A percentile compares a stretch with the other conserved stretches of the same genome.
Evolutionary conservation across 352 stramenopile genomes (phyloP).

Genomic region (Phytophthora tubulina): DNA sequence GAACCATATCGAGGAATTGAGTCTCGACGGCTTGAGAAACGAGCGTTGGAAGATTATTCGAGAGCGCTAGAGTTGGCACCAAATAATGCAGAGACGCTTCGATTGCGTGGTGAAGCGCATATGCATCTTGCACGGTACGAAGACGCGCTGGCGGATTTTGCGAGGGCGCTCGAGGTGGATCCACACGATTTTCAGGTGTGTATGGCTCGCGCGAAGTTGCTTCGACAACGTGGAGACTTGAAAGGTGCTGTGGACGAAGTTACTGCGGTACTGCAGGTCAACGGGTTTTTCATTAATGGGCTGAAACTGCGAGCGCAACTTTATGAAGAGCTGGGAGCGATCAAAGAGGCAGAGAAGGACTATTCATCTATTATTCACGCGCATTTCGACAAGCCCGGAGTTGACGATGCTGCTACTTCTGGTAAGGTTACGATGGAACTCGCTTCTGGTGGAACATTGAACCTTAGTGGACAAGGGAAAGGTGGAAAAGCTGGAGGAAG

Average conservation of each 20-base stretch:
- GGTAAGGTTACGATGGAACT: constrained; percentile 45
- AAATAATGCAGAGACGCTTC: constrained; percentile 53
- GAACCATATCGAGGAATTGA: constrained; percentile 45
- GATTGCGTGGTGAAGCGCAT: constrained; percentile 57
- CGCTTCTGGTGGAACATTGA: constrained; percentile 36
- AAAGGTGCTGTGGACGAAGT: constrained; percentile 61
- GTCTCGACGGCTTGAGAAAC: constrained; percentile 52
- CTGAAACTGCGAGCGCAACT: constrained; percentile 70
- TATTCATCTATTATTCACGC: constrained; percentile 80
- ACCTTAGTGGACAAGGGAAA: constrained; percentile 26
- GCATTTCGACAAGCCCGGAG: constrained; percentile 56
- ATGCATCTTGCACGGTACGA: constrained; percentile 60
- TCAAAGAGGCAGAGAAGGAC: constrained; percentile 57
- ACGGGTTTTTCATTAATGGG: constrained; percentile 80
- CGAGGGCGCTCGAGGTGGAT: constrained; percentile 52
- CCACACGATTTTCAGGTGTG: constrained; percentile 65
- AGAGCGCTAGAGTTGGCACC: constrained; percentile 58
- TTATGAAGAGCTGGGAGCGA: constrained; percentile 52
- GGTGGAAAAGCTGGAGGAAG: constrained; percentile 24
- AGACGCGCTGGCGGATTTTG: constrained; percentile 67
- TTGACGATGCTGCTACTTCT: constrained; percentile 25
- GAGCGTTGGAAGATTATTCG: constrained; percentile 74
- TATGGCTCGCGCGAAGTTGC: constrained; percentile 68
- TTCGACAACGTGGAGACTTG: constrained; percentile 53
- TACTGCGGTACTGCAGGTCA: constrained; percentile 61